Base-by-base conservation (phyloP, 768 basidiomycete genomes). In the Leccinum incarnatum region DNA sequence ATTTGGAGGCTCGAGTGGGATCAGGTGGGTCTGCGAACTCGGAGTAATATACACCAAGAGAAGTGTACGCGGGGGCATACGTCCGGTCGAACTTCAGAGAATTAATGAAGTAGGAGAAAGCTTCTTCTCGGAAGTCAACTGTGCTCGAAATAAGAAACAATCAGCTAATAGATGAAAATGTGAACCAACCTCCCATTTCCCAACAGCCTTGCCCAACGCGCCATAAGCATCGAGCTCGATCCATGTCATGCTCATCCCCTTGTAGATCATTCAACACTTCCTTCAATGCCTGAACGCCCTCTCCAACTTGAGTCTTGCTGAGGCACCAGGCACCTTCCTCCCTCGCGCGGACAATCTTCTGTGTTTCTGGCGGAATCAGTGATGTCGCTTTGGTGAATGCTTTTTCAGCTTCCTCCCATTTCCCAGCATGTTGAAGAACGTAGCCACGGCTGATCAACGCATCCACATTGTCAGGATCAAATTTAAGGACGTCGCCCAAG, bases 1-100 rank as follows among this genome's bases (percentile, higher is more conserved):
- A 98, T 70, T 95, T 95, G 3, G 91, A 89, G 0, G 96, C 91
- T 37, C 95, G 85, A 6, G 83, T 83, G 23, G 85, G 86, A 72
- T 98, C 95, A 0, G 87, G 83, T 0, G 93, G 93, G 11, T 77
- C 74, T 4, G 82, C 76, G 57, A 76, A 78, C 45, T 94, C 88
- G 19, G 82, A 74, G 72, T 98, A 98, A 74, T 95, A 95, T 50
- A 92, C 77, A 7, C 97, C 97, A 2, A 99, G 83, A 1, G 93
- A 93, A 3, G 96, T 96, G 71, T 93, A 98, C 0, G 97, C 87
- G 1, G 97, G 89, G 0, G 96, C 94, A 69, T 87, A 97, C 9
- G 82, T 78, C 0, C 91, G 72, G 53, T 83, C 82, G 30, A 82
- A 84, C 67, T 93, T 91, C 32, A 98, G 81, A 1, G 96, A 81